Evolutionary conservation across 441 rosid genomes (phyloP), one percentile per base, ranked within the genome.

Genomic region (Breynia disticha): DNA sequence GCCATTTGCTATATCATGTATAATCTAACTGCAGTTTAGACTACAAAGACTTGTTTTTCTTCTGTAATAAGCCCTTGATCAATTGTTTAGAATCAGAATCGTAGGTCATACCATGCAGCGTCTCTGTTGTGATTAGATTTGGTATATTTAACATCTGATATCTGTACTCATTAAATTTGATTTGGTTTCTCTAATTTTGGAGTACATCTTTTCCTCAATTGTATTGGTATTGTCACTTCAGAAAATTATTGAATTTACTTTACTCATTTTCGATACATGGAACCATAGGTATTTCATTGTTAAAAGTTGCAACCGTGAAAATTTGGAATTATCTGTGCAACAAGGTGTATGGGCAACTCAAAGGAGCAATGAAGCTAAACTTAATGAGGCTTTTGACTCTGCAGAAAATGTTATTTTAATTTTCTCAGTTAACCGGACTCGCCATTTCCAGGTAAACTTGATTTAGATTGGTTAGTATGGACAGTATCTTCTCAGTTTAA

Each of bases 291-390:
- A 94, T 73, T 94, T 94, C 61, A 88, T 94, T 66, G 97, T 94
- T 71, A 94, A 94, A 75, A 89, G 99, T 74, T 83, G 87, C 84
- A 90, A 94, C 62, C 86, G 82, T 32, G 99, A 94, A 78, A 94
- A 94, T 78, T 75, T 94, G 78, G 99, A 94, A 76, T 67, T 87
- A 60, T 90, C 97, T 63, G 99, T 87, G 50, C 99, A 90, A 73
- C 99, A 90, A 87, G 97, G 99, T 62, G 94, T 94, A 46, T 94
- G 99, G 99, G 99, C 97, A 60, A 94, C 99, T 57, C 97, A 94
- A 75, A 78, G 96, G 67, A 94, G 95, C 95, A 90, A 94, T 67
- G 99, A 90, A 76, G 76, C 96, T 45, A 94, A 94, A 82, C 68
- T 94, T 57, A 94, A 94, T 44, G 99, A 90, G 79, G 97, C 99